Conservation (phyloP, 345 rosid genomes). For the Heritiera littoralis region DNA sequence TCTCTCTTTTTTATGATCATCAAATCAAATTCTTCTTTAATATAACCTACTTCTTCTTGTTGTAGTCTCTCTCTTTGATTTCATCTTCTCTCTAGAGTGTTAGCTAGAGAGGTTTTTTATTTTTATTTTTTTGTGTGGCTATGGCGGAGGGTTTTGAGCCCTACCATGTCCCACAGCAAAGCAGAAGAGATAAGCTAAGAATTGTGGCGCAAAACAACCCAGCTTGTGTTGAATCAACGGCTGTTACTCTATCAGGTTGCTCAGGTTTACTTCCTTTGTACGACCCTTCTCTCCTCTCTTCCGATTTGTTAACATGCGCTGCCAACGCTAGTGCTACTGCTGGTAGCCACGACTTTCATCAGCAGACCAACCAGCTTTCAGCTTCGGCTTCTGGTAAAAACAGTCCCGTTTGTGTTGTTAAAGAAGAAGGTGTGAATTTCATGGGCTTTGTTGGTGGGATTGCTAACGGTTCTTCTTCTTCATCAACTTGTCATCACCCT, state of each 20-base stretch:
- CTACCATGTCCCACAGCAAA: slow-evolving; percentile 92
- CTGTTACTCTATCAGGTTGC: slow-evolving; percentile 23
- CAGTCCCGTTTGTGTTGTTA: slow-evolving; percentile 31
- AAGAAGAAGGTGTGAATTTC: slow-evolving; percentile 49
- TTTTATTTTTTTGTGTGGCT: slow-evolving; percentile 19
- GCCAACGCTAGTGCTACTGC: not conserved
- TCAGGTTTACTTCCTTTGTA: slow-evolving; percentile 42
- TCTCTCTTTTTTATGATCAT: slow-evolving; percentile 12
- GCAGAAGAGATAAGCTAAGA: slow-evolving; percentile 86
- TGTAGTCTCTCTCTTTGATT: not conserved
- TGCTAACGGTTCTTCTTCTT: slow-evolving; percentile 35
- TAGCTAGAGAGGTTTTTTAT: not conserved
- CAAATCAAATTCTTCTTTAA: not conserved
- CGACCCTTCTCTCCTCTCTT: slow-evolving; percentile 48
- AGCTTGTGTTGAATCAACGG: slow-evolving; percentile 28
- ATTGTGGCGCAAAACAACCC: slow-evolving; percentile 45
- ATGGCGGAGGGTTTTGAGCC: slow-evolving; percentile 84
- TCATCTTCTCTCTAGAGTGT: slow-evolving; percentile 7
- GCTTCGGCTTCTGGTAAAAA: slow-evolving; percentile 24
- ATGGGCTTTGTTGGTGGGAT: slow-evolving; percentile 46
- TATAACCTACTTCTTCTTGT: not conserved
- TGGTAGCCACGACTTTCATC: slow-evolving; percentile 24
- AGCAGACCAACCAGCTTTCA: slow-evolving; percentile 10
- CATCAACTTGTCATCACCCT: slow-evolving; percentile 36
- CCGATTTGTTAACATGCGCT: slow-evolving; percentile 28